Conservation (phyloP, 257 asterid genomes). For the Gynochthodes officinalis region DNA sequence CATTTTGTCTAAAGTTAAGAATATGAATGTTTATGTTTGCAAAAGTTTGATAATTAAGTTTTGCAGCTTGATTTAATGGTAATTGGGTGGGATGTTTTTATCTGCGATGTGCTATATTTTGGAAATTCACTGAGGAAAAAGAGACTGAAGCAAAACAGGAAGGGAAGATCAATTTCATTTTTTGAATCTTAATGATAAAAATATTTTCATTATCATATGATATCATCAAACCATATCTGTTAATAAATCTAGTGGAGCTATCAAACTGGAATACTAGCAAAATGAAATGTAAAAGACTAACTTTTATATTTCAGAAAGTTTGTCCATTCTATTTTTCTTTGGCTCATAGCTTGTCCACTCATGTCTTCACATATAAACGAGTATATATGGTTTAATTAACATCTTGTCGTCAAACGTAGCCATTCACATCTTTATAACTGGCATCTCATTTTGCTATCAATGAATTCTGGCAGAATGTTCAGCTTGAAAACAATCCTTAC, state of each 20-base stretch:
- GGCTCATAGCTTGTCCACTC: background rate
- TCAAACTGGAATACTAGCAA: too few relatives aligned
- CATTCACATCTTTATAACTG: too few relatives aligned
- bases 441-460: constrained; percentile 5
- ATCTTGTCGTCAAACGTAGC: too few relatives aligned
- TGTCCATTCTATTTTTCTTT: background rate
- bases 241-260: too few relatives aligned
- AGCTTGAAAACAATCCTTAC: constrained; percentile 70
- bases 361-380: background rate
- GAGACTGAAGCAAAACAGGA: background rate
- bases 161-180: background rate
- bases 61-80: background rate
- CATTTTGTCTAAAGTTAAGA: background rate
- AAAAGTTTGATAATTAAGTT: background rate
- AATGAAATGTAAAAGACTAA: too few relatives aligned
- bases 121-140: background rate
- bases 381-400: too few relatives aligned
- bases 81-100: background rate
- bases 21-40: background rate
- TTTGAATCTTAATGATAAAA: too few relatives aligned
- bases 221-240: too few relatives aligned
- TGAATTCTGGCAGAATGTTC: constrained; percentile 48
- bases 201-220: too few relatives aligned
- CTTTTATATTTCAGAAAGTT: background rate
- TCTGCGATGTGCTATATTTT: background rate